Conservation (phyloP, 2,329 filamentous ascomycete genomes). For the Trichoderma polysporum region DNA sequence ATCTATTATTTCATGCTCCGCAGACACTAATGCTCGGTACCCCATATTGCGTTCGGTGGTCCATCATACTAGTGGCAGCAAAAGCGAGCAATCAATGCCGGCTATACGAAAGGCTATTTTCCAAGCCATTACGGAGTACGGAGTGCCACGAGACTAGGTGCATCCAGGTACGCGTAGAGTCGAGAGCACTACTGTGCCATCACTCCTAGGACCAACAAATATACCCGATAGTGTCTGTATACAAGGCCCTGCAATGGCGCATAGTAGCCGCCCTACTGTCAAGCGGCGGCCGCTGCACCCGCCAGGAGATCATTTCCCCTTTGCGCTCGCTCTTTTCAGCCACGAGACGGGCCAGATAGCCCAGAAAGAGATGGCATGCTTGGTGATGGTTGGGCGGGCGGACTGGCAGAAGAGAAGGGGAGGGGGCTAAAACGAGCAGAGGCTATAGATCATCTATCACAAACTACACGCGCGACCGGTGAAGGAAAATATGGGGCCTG, state of each 20-base stretch:
- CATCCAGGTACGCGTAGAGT: not conserved
- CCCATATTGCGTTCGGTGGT: not conserved
- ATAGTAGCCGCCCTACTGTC: no score
- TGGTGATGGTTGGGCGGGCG: conserved; percentile 5
- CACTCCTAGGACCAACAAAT: no score
- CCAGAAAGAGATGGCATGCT: not conserved
- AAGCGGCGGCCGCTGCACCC: not conserved
- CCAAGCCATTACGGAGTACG: not conserved
- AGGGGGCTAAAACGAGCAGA: not conserved
- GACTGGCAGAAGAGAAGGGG: not conserved
- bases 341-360: not conserved
- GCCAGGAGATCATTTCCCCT: not conserved
- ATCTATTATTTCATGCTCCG: not conserved
- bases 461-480: conserved; percentile 31
- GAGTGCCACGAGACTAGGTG: not conserved
- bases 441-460: conserved; percentile 33
- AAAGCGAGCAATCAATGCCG: not conserved
- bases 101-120: not conserved
- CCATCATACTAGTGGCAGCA: not conserved
- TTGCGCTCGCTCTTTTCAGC: not conserved
- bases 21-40: no score
- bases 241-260: no score
- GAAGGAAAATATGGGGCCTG: conserved; percentile 22
- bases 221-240: no score
- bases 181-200: no score